Evolutionary conservation across 768 basidiomycete genomes (phyloP).

Genomic region (Tricholoma terreum): DNA sequence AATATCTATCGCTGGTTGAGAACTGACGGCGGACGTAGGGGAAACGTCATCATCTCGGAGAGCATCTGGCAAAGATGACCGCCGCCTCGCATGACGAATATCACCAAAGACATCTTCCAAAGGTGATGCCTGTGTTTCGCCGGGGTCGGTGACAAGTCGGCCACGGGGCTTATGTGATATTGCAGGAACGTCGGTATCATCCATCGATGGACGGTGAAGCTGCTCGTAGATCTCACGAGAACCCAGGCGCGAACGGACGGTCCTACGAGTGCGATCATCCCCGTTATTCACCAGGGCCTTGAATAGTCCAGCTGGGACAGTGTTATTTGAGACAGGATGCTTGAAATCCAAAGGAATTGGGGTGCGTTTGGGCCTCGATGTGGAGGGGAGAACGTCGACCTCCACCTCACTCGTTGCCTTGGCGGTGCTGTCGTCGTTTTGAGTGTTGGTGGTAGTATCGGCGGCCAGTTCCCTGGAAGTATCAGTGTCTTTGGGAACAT

Average conservation of each 20-base stretch:
- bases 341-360: constrained; percentile 78
- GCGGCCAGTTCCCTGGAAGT: constrained; percentile 9
- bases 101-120: constrained; percentile 36
- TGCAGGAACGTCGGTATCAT: constrained; percentile 65
- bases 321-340: constrained; percentile 54
- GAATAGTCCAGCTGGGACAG: constrained; percentile 83
- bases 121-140: constrained; percentile 25
- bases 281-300: constrained; percentile 62
- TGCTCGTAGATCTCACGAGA: constrained; percentile 75
- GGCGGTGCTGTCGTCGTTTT: constrained; percentile 35
- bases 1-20: constrained; percentile 45
- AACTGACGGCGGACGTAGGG: constrained; percentile 41
- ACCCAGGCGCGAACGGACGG: constrained; percentile 72
- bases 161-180: constrained; percentile 62
- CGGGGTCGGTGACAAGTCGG: constrained; percentile 60
- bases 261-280: constrained; percentile 67
- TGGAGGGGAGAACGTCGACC: constrained; percentile 24
- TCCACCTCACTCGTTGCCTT: constrained; percentile 27
- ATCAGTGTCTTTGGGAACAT: constrained; percentile 25
- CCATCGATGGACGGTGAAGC: constrained; percentile 67
- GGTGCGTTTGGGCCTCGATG: constrained; percentile 52
- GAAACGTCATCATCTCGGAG: constrained; percentile 45
- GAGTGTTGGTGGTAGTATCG: constrained; percentile 13
- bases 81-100: constrained; percentile 40
- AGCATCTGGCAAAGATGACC: constrained; percentile 57